A percentile compares a stretch with the other conserved stretches of the same genome.
Conservation (phyloP, 306 rosid genomes). For the Alnus rubra region DNA sequence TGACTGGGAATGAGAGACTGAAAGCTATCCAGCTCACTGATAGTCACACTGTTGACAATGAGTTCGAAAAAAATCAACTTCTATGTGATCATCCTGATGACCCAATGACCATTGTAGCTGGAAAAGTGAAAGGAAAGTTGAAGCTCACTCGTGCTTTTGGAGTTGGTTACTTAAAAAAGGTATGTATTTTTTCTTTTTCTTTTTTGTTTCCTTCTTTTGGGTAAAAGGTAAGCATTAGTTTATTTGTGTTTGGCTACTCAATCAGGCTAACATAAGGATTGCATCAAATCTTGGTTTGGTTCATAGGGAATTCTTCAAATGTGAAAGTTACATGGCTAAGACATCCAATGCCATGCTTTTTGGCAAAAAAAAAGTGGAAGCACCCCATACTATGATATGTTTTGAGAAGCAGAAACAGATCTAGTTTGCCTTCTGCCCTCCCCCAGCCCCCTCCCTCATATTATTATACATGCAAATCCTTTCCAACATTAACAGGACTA, state of each 20-base stretch:
- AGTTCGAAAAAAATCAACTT: constrained; percentile 65
- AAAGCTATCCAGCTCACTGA: constrained; percentile 85
- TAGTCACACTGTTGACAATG: constrained; percentile 81
- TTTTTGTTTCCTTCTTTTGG: neutral
- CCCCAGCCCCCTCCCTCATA: neutral
- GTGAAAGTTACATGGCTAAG: neutral
- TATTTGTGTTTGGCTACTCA: neutral
- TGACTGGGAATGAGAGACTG: constrained; percentile 42
- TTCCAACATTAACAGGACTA: neutral
- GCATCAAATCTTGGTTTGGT: neutral
- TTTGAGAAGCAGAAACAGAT: neutral
- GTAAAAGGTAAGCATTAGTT: neutral
- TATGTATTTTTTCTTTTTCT: constrained; percentile 25
- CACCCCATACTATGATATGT: neutral
- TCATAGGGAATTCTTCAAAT: neutral
- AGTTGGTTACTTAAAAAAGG: constrained; percentile 98
- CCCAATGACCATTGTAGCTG: constrained; percentile 56
- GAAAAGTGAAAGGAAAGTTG: constrained; percentile 92
- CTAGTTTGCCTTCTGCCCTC: neutral
- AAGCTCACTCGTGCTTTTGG: constrained; percentile 98
- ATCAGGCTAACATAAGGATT: neutral
- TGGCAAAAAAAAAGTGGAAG: neutral
- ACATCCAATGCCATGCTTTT: neutral
- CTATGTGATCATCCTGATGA: constrained; percentile 82
- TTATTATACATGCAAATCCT: neutral